These are phyloP conservation scores for Lantana camara DNA, from an alignment of 257 asterid genomes.

Conservation along the genomic window DNA sequence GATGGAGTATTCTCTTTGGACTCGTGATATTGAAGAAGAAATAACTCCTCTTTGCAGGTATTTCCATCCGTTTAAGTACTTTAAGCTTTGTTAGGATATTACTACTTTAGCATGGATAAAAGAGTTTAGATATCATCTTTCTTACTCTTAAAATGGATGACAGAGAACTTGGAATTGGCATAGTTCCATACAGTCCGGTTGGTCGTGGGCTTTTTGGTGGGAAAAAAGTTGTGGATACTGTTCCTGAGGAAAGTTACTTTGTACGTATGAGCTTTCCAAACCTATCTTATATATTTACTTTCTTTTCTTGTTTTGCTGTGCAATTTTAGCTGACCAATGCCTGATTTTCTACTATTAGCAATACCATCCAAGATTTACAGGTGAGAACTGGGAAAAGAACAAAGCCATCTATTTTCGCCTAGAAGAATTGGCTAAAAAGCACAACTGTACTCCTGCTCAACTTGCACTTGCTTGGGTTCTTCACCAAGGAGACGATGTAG, in stretches of 20 bases:
- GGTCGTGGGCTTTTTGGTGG: constrained; percentile 41
- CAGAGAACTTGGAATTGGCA: no score
- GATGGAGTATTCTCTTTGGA: constrained; percentile 67
- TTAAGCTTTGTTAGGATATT: background rate
- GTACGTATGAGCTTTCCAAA: constrained; percentile 25
- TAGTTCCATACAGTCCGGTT: no score
- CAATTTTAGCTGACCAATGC: background rate
- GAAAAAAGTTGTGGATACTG: constrained; percentile 44
- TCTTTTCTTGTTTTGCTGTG: no score
- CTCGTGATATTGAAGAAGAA: constrained; percentile 37
- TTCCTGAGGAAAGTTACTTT: constrained; percentile 44
- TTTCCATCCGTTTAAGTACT: no score
- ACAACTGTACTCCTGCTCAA: constrained; percentile 57
- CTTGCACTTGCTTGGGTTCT: constrained; percentile 68
- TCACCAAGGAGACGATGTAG: constrained; percentile 59
- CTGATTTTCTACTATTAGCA: constrained; percentile 30
- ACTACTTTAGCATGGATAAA: background rate
- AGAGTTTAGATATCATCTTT: background rate
- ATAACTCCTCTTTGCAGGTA: no score
- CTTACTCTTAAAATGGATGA: background rate
- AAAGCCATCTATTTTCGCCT: constrained; percentile 49
- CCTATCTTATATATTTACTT: background rate
- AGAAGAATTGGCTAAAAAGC: constrained; percentile 51
- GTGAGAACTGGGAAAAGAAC: constrained; percentile 68
- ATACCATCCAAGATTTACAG: constrained; percentile 54